Evolutionary conservation across 495 filamentous ascomycete species (phyloP), one percentile per base, ranked within the genome.

Genomic region (Penicillium salamii): DNA sequence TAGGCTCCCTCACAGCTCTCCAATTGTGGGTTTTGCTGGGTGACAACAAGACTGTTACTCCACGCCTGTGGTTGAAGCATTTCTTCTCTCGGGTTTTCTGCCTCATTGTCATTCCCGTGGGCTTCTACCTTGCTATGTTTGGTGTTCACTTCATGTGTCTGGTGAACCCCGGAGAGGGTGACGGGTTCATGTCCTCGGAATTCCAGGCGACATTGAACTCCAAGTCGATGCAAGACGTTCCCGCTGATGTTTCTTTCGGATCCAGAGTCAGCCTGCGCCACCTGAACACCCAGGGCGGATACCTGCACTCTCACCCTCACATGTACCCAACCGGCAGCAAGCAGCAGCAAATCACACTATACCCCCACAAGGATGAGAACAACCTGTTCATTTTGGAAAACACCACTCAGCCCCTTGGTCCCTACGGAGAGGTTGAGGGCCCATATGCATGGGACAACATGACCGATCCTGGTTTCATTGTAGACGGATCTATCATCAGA

Each of bases 101-200:
- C 63, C 80, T 98, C 31, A 95, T 98, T 52, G 76, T 95, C 47
- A 90, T 97, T 54, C 93, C 93, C 8, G 46, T 90, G 5, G 81
- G 79, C 19, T 96, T 97, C 72, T 98, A 98, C 72, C 83, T 96
- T 75, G 84, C 80, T 53, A 93, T 97, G 84, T 98, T 98, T 61
- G 90, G 79, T 12, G 91, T 98, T 56, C 93, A 98, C 72, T 97
- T 98, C 73, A 54, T 89, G 51, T 95, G 89, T 75, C 78, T 98
- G 21, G 80, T 83, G 23, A 97, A 98, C 65, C 95, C 93, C 7
- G 93, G 93, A 41, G 93, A 98, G 18, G 93, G 93, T 36, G 93
- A 98, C 66, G 93, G 93, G 44, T 98, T 98, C 78, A 98, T 98
- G 93, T 96, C 90, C 53, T 95, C 91, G 26, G 95, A 98, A 66